Evolutionary conservation across 2,329 filamentous ascomycete genomes (phyloP), one percentile per base, ranked within the genome.

Genomic region (Tothia fuscella): DNA sequence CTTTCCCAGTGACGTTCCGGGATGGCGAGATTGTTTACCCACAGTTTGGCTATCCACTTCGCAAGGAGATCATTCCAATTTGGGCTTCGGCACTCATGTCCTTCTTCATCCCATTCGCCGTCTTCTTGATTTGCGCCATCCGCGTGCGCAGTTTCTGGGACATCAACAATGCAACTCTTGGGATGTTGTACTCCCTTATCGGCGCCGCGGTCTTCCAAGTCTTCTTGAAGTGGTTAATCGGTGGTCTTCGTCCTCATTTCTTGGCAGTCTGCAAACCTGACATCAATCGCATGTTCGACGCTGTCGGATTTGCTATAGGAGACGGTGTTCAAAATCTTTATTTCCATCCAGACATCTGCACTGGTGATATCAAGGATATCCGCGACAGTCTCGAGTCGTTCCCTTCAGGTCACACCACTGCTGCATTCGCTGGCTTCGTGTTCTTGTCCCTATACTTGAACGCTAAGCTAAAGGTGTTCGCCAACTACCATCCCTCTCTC

Each of bases 381-480:
- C 71, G 83, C 54, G 80, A 85, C 55, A 68, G 70, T 2, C 67
- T 86, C 0, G 77, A 83, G 53, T 79, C 75, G 0, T 79, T 87
- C 58, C 82, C 82, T 0, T 80, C 74, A 1, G 82, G 82, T 1
- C 82, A 87, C 58, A 77, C 78, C 4, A 82, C 80, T 0, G 80
- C 80, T 1, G 80, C 79, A 0, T 85, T 84, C 45, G 78, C 77
- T 0, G 80, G 79, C 4, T 80, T 83, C 50, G 68, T 82, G 17
- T 86, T 74, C 54, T 62, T 86, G 3, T 80, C 71, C 49, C 65
- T 86, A 2, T 87, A 85, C 62, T 71, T 87, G 33, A 86, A 86
- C 57, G 81, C 78, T 36, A 86, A 86, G 64, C 68, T 87, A 49
- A 86, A 85, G 67, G 72, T 84, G 43, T 84, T 78, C 51, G 64